phyloP scores from a whole-genome alignment of 345 rosid genomes.

The Aurinia saxatilis region DNA sequence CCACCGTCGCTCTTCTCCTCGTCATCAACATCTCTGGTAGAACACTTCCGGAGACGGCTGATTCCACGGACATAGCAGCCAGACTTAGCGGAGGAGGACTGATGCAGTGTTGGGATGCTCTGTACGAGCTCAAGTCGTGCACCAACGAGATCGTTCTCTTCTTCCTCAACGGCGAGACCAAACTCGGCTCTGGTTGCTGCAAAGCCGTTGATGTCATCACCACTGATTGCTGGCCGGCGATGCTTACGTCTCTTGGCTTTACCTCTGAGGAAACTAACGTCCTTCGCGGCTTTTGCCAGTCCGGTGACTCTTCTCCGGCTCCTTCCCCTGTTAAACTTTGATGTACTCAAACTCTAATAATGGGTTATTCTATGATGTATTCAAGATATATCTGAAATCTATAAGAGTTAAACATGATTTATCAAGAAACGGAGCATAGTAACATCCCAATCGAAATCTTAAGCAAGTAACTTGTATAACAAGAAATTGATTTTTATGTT shows the following conservation, averaged over 20 bases:
- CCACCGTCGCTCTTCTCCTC: conserved; percentile 9
- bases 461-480: no score
- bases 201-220: conserved; percentile 44
- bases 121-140: conserved; percentile 57
- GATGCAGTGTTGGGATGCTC: conserved; percentile 57
- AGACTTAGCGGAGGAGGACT: conserved; percentile 38
- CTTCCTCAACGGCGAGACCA: conserved; percentile 56
- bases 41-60: not conserved
- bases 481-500: not conserved
- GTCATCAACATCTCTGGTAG: conserved; percentile 2
- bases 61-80: conserved; percentile 10
- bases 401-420: no score
- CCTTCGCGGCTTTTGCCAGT: conserved; percentile 47
- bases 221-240: conserved; percentile 66
- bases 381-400: no score
- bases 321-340: conserved; percentile 8
- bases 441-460: not conserved
- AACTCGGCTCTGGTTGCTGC: conserved; percentile 50
- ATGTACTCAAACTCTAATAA: conserved; percentile 3
- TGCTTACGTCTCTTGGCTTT: conserved; percentile 69
- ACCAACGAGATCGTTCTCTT: conserved; percentile 53
- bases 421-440: not conserved
- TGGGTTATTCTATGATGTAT: not conserved
- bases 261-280: conserved; percentile 51
- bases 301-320: conserved; percentile 25